A percentile compares a stretch with the other conserved stretches of the same genome.
phyloP scores from a whole-genome alignment of 306 rosid species.

The Fagus sylvatica region DNA sequence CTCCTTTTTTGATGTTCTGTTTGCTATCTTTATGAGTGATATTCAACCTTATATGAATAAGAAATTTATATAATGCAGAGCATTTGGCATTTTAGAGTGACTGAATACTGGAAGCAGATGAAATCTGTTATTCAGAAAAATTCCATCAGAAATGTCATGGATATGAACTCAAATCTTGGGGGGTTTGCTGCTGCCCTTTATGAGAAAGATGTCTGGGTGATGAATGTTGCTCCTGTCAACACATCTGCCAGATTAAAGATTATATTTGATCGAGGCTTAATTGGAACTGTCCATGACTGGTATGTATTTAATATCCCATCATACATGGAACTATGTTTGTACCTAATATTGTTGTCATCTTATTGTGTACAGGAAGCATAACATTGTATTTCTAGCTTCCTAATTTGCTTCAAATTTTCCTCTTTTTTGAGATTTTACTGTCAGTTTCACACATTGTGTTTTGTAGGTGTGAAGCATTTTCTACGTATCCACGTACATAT shows the following conservation, averaged over 20 bases:
- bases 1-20: not conserved
- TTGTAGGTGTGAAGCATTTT: constrained; percentile 68
- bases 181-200: constrained; percentile 61
- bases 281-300: constrained; percentile 71
- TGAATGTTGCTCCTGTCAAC: constrained; percentile 57
- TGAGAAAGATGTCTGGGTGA: constrained; percentile 57
- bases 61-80: constrained; percentile 34
- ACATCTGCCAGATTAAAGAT: constrained; percentile 51
- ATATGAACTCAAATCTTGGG: constrained; percentile 67
- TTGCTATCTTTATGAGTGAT: too few relatives aligned
- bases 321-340: not conserved
- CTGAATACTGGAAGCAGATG: constrained; percentile 65
- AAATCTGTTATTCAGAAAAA: constrained; percentile 40
- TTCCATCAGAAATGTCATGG: constrained; percentile 62
- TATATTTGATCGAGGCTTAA: constrained; percentile 56
- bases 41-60: not conserved
- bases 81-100: constrained; percentile 54
- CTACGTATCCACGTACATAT: constrained; percentile 65
- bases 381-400: not conserved
- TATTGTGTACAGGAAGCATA: not conserved
- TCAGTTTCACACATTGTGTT: not conserved
- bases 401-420: not conserved
- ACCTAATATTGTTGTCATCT: not conserved
- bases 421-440: not conserved
- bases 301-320: constrained; percentile 18